Base-by-base conservation (phyloP, 345 rosid genomes). In the Sisymbrium altissimum region DNA sequence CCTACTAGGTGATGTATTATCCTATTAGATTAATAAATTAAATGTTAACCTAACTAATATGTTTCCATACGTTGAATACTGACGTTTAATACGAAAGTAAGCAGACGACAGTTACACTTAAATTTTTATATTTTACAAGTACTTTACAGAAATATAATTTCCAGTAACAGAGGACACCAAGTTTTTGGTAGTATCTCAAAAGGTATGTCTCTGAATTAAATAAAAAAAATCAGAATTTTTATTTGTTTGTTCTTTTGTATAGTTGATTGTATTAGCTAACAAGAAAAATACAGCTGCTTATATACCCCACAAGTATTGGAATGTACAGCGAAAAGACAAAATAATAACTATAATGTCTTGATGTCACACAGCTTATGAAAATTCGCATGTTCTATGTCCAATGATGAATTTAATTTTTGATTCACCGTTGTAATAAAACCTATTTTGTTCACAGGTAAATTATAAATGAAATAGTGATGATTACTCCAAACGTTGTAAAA, bases 301-400 rank as follows among this genome's bases (percentile, higher is more conserved):
- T 33, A 61, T 65, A 56, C 74, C 79, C 79, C 79, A 68, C 79
- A 33, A 50, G 64, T 68, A 53, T 68, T 75, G 74, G 74, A 75
- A 62, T 68, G 48, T 68, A 68, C 46, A 53, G 39, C 30, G 55
- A 40, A 30, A 49, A 67, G 73, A 67, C 79, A 75, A 61, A 41
- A 53, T 62, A 68, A 68, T 75, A 50, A 68, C 33, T 68, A 49
- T 33, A 3, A 40, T 61, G 58, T 75, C 40, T 52, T 43, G 25
- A 75, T 75, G 79, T 75, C 74, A 61, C 74, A 23, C 49, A 41
- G 10, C 17, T 33, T 75, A 43, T 43, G 3, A 61, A 29, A 68
- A 21, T n/a, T 61, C 56, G 70, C 79, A 75, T 68, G 79, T 75
- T 68, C 74, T 41, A 61, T 68, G 64, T 75, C 74, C 36, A 75